Conservation (phyloP, 306 rosid species). For the Prunus mira region DNA sequence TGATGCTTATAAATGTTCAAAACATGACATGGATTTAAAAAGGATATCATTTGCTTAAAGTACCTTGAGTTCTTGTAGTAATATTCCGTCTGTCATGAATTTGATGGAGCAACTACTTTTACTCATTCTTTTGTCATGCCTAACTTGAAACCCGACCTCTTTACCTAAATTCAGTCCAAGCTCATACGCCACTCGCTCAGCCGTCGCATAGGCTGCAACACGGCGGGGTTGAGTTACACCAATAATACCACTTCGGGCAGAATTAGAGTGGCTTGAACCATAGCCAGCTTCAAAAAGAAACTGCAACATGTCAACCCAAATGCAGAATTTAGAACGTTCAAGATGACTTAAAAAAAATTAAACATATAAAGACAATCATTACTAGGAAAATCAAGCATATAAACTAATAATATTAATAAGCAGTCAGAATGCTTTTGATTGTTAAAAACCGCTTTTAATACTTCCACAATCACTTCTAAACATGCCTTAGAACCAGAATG, state of each 20-base stretch:
- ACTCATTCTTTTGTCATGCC: conserved; percentile 84
- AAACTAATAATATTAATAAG: not conserved
- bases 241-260: conserved; percentile 51
- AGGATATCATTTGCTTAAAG: not conserved
- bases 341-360: not conserved
- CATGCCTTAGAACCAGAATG: not conserved
- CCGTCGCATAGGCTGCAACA: conserved; percentile 89
- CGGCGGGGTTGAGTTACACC: conserved; percentile 97
- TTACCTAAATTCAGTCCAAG: conserved; percentile 73
- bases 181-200: conserved; percentile 89
- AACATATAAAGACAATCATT: no score
- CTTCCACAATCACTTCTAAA: no score
- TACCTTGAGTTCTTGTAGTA: conserved; percentile 90
- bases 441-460: no score
- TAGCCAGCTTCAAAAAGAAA: conserved; percentile 90
- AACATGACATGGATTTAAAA: conserved; percentile 1
- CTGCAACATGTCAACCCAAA: conserved; percentile 31
- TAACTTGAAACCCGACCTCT: conserved; percentile 91
- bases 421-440: no score
- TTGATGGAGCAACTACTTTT: conserved; percentile 67
- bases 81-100: conserved; percentile 97
- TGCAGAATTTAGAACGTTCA: conserved; percentile 5
- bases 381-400: conserved; percentile 9
- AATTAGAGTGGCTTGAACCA: conserved; percentile 53
- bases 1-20: not conserved